A percentile compares a stretch with the other conserved stretches of the same genome.
Conservation (phyloP, 192 early-diverging fungal species). For the Coemansia sp. region DNA sequence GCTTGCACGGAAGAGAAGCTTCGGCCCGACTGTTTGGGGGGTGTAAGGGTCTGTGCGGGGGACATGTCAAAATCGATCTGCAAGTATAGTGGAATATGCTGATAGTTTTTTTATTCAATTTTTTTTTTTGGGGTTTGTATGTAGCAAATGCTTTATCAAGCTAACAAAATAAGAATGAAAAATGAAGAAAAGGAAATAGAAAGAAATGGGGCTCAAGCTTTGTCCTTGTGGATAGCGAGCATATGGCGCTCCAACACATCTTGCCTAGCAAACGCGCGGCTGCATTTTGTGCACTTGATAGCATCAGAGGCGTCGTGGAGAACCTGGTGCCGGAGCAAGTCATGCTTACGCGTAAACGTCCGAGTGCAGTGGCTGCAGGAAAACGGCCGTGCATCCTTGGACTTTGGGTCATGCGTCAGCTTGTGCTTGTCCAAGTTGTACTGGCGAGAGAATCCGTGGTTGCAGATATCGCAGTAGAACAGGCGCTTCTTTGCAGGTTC, state of each 20-base stretch:
- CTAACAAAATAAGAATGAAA: neutral
- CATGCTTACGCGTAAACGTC: slow-evolving; percentile 80
- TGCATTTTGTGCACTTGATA: slow-evolving; percentile 57
- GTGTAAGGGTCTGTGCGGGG: too few relatives aligned
- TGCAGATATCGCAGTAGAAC: slow-evolving; percentile 62
- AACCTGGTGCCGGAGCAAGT: slow-evolving; percentile 68
- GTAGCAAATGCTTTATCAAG: neutral
- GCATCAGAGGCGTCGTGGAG: slow-evolving; percentile 55
- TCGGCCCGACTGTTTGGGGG: neutral
- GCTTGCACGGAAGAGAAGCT: neutral
- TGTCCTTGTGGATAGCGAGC: slow-evolving; percentile 36
- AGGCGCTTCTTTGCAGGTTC: neutral
- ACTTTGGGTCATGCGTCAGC: slow-evolving; percentile 65
- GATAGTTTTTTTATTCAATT: neutral
- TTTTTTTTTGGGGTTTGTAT: slow-evolving; percentile 1
- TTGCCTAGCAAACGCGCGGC: slow-evolving; percentile 54
- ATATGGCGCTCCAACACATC: slow-evolving; percentile 58
- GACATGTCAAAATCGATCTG: too few relatives aligned
- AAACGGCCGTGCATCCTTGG: slow-evolving; percentile 56
- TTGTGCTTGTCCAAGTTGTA: slow-evolving; percentile 87
- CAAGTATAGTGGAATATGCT: neutral
- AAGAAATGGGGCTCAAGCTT: neutral
- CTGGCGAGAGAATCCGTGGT: slow-evolving; percentile 72
- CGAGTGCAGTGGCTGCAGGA: slow-evolving; percentile 60
- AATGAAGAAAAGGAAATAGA: neutral